A percentile compares a stretch with the other conserved stretches of the same genome.
Conservation (phyloP, 306 rosid species). For the Prunus persica region DNA sequence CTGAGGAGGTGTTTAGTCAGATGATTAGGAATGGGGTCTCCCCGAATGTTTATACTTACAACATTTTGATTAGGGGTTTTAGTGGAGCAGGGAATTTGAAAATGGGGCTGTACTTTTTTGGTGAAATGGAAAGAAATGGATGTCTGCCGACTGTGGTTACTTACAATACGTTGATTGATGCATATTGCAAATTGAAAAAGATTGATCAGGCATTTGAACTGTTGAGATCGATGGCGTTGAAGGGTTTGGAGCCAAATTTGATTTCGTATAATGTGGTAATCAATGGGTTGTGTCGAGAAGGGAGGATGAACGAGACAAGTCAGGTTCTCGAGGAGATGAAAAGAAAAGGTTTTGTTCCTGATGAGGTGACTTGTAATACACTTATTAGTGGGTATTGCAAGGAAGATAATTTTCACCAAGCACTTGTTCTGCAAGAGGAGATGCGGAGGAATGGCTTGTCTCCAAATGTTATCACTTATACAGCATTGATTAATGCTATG, state of each 20-base stretch:
- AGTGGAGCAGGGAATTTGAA: slow-evolving; percentile 46
- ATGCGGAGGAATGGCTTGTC: slow-evolving; percentile 74
- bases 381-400: slow-evolving; percentile 18
- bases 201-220: slow-evolving; percentile 51
- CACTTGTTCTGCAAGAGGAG: slow-evolving; percentile 60
- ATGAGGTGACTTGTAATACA: slow-evolving; percentile 74
- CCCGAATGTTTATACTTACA: slow-evolving; percentile 42
- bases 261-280: slow-evolving; percentile 35
- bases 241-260: slow-evolving; percentile 50
- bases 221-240: slow-evolving; percentile 46
- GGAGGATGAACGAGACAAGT: slow-evolving; percentile 52
- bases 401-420: too few species aligned
- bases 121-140: slow-evolving; percentile 65
- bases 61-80: slow-evolving; percentile 48
- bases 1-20: slow-evolving; percentile 47
- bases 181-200: background rate
- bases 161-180: slow-evolving; percentile 54
- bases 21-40: slow-evolving; percentile 58
- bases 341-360: slow-evolving; percentile 50
- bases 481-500: slow-evolving; percentile 72
- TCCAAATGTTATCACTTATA: slow-evolving; percentile 44
- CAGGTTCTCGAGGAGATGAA: slow-evolving; percentile 65
- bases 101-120: slow-evolving; percentile 47
- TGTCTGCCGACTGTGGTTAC: slow-evolving; percentile 75
- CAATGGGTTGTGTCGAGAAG: slow-evolving; percentile 68